These are phyloP conservation scores for Pleurotus citrinopileatus DNA, from an alignment of 768 basidiomycete species.

Conservation along the genomic window DNA sequence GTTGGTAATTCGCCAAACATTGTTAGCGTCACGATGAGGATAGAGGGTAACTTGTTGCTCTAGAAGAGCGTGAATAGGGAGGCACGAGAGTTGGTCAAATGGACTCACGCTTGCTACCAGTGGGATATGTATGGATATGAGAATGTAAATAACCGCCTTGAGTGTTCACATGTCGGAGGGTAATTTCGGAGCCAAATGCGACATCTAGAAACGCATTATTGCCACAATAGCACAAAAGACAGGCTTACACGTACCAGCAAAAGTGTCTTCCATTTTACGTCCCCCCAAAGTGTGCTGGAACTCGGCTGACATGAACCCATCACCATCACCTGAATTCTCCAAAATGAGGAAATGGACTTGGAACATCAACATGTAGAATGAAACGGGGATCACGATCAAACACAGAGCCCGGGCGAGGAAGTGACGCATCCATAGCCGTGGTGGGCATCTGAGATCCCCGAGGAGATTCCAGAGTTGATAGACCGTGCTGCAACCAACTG, in stretches of 20 bases:
- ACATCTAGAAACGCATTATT: slow-evolving; percentile 52
- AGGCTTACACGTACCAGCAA: slow-evolving; percentile 58
- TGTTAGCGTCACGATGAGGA: slow-evolving; percentile 97
- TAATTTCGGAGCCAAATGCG: slow-evolving; percentile 76
- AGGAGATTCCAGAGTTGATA: slow-evolving; percentile 87
- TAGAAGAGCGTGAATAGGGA: slow-evolving; percentile 26
- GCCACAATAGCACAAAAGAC: neutral
- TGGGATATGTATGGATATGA: slow-evolving; percentile 85
- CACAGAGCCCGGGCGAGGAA: slow-evolving; percentile 89
- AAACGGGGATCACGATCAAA: slow-evolving; percentile 77
- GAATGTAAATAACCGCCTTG: slow-evolving; percentile 99
- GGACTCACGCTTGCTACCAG: slow-evolving; percentile 78
- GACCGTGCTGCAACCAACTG: slow-evolving; percentile 82
- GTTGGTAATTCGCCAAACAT: slow-evolving; percentile 86
- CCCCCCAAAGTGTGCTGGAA: slow-evolving; percentile 96
- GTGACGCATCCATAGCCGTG: slow-evolving; percentile 75
- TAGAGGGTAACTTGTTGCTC: slow-evolving; percentile 99
- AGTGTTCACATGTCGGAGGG: slow-evolving; percentile 90
- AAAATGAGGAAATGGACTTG: slow-evolving; percentile 90
- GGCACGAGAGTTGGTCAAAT: neutral
- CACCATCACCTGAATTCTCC: slow-evolving; percentile 90
- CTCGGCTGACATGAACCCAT: slow-evolving; percentile 99
- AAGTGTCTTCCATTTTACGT: slow-evolving; percentile 90
- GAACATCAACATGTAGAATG: slow-evolving; percentile 98
- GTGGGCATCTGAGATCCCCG: slow-evolving; percentile 79